Evolutionary conservation across 805 yeast genomes (phyloP).

Genomic region (Tetrapisispora arboricola): DNA sequence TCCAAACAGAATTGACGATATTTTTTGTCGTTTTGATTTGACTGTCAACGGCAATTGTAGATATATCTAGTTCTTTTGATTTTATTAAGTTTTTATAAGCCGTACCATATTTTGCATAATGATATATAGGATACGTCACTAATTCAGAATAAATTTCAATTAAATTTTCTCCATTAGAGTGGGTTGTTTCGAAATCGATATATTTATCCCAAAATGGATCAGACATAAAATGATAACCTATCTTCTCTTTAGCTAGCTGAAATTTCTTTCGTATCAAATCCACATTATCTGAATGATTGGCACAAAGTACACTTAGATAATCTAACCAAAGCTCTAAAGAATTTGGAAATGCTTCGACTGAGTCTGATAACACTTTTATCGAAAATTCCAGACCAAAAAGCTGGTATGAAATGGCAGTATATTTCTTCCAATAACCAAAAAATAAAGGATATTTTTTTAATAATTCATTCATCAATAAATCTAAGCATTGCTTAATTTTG

Average conservation of each 20-base stretch:
- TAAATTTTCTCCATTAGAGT: constrained; percentile 31
- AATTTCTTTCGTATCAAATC: constrained; percentile 35
- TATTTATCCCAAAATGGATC: constrained; percentile 79
- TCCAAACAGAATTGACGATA: constrained; percentile 55
- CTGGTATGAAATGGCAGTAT: constrained; percentile 45
- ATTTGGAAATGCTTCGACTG: constrained; percentile 42
- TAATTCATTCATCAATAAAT: constrained; percentile 33
- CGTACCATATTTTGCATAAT: constrained; percentile 68
- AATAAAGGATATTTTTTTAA: constrained; percentile 49
- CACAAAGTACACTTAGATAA: constrained; percentile 43
- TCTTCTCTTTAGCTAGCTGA: constrained; percentile 35
- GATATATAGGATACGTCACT: constrained; percentile 64
- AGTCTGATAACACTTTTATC: constrained; percentile 33
- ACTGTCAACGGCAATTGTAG: constrained; percentile 36
- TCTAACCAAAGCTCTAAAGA: constrained; percentile 64
- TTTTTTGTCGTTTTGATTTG: constrained; percentile 39
- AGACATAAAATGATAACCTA: constrained; percentile 67
- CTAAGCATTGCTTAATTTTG: constrained; percentile 22
- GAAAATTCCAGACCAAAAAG: constrained; percentile 45
- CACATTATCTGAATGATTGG: constrained; percentile 30
- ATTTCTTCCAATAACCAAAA: constrained; percentile 55
- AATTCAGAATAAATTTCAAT: constrained; percentile 36
- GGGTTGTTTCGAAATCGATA: constrained; percentile 47
- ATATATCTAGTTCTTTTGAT: constrained; percentile 21
- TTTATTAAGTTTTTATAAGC: constrained; percentile 31